Evolutionary conservation across 2,329 filamentous ascomycete species (phyloP).

Genomic region (Arthrobotrys pseudoclavata): DNA sequence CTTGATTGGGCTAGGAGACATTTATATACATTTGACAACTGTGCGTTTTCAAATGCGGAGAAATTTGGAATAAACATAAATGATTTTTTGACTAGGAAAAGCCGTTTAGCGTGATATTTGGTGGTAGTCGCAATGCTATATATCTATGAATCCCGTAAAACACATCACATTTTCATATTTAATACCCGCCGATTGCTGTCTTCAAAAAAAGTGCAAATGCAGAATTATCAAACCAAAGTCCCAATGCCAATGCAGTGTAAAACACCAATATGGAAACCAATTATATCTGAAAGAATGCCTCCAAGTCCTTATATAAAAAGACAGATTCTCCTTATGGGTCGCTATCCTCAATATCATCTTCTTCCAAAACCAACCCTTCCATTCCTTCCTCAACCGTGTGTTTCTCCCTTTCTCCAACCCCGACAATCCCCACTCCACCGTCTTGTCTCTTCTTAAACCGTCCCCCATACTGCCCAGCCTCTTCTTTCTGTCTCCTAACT

Average conservation of each 20-base stretch:
- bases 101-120: neutral
- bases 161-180: neutral
- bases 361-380: slow-evolving; percentile 78
- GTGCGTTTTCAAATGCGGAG: neutral
- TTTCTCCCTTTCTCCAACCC: slow-evolving; percentile 62
- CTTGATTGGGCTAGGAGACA: too few species aligned
- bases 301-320: neutral
- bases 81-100: neutral
- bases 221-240: neutral
- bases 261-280: neutral
- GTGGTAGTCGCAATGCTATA: neutral
- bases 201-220: neutral
- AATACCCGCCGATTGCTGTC: neutral
- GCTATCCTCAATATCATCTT: slow-evolving; percentile 85
- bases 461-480: slow-evolving; percentile 58
- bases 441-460: slow-evolving; percentile 65
- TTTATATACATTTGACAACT: too few species aligned
- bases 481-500: slow-evolving; percentile 56
- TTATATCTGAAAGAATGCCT: neutral
- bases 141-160: neutral
- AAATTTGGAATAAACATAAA: neutral
- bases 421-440: slow-evolving; percentile 63
- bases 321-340: slow-evolving; percentile 8
- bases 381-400: slow-evolving; percentile 69
- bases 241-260: neutral